Conservation (phyloP, 176 grass and related monocot species). For the Metroxylon sagu region DNA sequence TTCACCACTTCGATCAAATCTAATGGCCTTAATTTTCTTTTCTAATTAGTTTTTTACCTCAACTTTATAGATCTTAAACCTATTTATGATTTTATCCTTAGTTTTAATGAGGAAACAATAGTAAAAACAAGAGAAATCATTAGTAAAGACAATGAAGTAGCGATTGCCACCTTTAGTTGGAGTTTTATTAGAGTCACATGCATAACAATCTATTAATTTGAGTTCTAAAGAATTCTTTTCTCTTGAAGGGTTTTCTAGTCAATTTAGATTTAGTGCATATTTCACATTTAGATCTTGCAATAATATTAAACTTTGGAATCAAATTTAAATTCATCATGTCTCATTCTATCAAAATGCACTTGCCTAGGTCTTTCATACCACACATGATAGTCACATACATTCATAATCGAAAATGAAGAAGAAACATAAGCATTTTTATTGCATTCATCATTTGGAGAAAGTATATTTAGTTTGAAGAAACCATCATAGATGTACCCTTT, state of each 20-base stretch:
- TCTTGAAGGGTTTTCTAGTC: not conserved
- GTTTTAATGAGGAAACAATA: not conserved
- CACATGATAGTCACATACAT: no score
- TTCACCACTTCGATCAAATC: not conserved
- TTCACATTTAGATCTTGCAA: no score
- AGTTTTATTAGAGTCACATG: not conserved
- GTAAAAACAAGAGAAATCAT: not conserved
- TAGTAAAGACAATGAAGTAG: not conserved
- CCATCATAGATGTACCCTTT: no score
- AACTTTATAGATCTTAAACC: no score
- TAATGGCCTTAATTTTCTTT: no score
- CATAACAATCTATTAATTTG: not conserved
- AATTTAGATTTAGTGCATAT: no score
- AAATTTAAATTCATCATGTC: not conserved
- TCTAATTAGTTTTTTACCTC: no score
- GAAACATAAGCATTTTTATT: no score
- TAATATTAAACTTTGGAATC: not conserved
- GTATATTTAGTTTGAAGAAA: no score
- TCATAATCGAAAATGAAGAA: no score
- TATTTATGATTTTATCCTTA: not conserved
- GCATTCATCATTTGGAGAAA: no score
- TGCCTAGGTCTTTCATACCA: not conserved
- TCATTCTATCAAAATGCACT: not conserved
- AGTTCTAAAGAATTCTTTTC: not conserved
- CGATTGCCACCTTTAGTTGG: not conserved